A percentile compares a stretch with the other conserved stretches of the same genome.
phyloP scores from a whole-genome alignment of 2,329 filamentous ascomycete genomes.

The Exophiala bonariae region DNA sequence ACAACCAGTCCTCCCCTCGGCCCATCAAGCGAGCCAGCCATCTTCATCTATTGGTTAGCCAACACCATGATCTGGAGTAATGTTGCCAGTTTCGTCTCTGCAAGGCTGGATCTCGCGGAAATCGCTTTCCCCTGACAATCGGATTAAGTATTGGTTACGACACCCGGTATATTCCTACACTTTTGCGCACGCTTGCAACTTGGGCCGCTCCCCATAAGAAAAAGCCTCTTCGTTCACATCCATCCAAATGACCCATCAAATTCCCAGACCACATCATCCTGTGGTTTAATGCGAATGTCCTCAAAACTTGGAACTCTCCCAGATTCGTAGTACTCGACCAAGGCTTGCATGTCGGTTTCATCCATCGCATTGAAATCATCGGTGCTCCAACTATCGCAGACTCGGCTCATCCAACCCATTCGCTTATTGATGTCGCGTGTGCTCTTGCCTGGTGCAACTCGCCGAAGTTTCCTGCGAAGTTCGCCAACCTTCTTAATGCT shows the following conservation, averaged over 20 bases:
- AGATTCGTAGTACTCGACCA: conserved; percentile 71
- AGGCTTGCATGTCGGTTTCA: conserved; percentile 77
- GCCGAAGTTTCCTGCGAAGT: conserved; percentile 75
- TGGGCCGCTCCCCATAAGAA: no score
- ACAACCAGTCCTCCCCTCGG: background rate
- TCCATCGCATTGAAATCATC: conserved; percentile 81
- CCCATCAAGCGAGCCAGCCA: background rate
- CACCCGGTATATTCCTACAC: background rate
- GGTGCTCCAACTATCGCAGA: conserved; percentile 83
- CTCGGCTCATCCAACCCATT: conserved; percentile 75
- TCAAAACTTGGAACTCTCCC: conserved; percentile 39
- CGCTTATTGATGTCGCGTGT: conserved; percentile 32
- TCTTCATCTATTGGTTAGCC: no score
- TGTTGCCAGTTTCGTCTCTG: no score
- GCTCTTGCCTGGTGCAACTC: conserved; percentile 63
- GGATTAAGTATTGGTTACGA: no score
- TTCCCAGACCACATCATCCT: conserved; percentile 25
- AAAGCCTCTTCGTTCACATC: no score
- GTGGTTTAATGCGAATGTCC: conserved; percentile 32
- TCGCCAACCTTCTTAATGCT: conserved; percentile 83
- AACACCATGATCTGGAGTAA: no score
- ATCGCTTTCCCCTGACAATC: no score
- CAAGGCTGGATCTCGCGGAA: background rate
- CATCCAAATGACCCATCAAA: conserved; percentile 30
- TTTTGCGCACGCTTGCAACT: no score